Conservation (phyloP, 1,284 basidiomycete genomes). For the Microbotryum violaceum region DNA sequence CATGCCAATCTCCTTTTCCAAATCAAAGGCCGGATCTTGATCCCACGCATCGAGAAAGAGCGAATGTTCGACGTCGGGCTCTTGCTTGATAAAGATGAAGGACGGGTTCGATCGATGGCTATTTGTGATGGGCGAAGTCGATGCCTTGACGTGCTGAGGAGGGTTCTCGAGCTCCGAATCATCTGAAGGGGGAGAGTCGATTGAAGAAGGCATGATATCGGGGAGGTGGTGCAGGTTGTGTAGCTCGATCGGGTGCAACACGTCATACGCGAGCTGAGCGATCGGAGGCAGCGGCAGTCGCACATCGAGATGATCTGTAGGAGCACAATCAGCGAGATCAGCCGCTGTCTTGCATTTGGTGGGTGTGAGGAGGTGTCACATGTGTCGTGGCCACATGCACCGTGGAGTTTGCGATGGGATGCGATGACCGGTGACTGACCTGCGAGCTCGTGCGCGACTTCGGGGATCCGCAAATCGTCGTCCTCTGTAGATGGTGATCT, state of each 20-base stretch:
- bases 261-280: conserved; percentile 22
- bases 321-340: background rate
- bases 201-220: conserved; percentile 5
- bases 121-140: too few relatives aligned
- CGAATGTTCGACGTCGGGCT: background rate
- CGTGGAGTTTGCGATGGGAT: too few relatives aligned
- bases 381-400: too few relatives aligned
- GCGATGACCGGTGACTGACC: conserved; percentile 7
- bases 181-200: conserved; percentile 6
- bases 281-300: conserved; percentile 4
- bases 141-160: too few relatives aligned
- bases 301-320: conserved; percentile 14
- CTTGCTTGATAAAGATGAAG: background rate
- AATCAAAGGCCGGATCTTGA: background rate
- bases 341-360: background rate
- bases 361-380: too few relatives aligned
- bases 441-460: conserved; percentile 16
- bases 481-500: conserved; percentile 6
- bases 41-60: conserved; percentile 3
- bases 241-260: conserved; percentile 14
- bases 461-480: conserved; percentile 8
- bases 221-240: conserved; percentile 9
- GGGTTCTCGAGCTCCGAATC: background rate
- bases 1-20: background rate
- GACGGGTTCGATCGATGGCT: too few relatives aligned